Evolutionary conservation across 768 basidiomycete genomes (phyloP), one percentile per base, ranked within the genome.

Genomic region (Kondoa malvinella): DNA sequence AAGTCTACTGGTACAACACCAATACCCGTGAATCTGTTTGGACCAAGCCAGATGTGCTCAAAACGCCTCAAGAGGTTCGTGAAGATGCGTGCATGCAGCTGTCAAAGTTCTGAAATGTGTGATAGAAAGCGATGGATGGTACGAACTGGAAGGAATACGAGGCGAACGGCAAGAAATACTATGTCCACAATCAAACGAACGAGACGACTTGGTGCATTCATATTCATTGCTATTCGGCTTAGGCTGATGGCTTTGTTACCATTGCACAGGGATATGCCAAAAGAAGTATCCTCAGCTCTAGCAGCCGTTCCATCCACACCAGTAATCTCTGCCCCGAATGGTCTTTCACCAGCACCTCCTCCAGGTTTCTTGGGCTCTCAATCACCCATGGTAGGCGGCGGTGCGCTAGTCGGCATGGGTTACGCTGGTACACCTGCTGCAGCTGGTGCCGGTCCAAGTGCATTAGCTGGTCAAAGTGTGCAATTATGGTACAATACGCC

Each of bases 141-240:
- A 95, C 92, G 15, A 83, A 84, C 78, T 97, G 92, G 92, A 95
- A 94, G 75, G 90, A 95, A 77, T 99, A 96, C 76, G 88, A 89
- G 71, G 88, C 89, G 1, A 87, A 88, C 17, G 74, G 74, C 4
- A 50, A 71, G 8, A 74, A 76, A 15, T 79, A 79, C 71, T 79
- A 77, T 70, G 77, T 74, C 1, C 74, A 95, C 86, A 87, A 85
- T 33, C 85, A 87, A 56, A 83, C 85, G 32, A 94, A 91, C 73
- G 89, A 94, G 77, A 94, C 92, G 1, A 90, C 92, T 80, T 97
- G 95, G 95, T 27, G 64, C 56, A 15, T 56, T 57, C 25, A 56
- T n/a, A 78, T 92, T 27, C 80, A 91, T 40, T 87, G 89, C 75
- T 88, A 86, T 72, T 86, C 92, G 0, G 88, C 90, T 77, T 67